Base-by-base conservation (phyloP, 306 rosid genomes). In the Cyamopsis tetragonoloba region DNA sequence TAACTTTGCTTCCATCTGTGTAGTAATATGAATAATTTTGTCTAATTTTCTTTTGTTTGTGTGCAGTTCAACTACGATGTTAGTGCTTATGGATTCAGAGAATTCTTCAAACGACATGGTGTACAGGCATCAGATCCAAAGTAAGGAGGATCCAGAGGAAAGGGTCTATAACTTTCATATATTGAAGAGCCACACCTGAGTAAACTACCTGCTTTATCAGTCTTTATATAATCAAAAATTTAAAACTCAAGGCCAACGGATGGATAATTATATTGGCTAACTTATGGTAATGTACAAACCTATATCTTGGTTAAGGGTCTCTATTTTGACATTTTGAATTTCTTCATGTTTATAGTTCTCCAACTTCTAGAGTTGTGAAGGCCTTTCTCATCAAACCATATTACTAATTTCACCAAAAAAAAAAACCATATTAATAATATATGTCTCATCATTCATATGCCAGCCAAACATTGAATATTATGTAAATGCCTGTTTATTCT, bases 21-120 rank as follows among this genome's bases (percentile, higher is more conserved):
- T 14, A 32, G 31, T 14, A 10, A 14, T 56, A 26, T 27, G 12
- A 56, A n/a, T n/a, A 13, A 15, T 28, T 31, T 56, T 46, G 7
- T 55, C 35, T 19, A 18, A 28, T 66, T 68, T 71, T 48, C 58
- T 70, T 28, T 1, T 66, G 10, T 72, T 50, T 80, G 42, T 58
- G 65, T 86, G 66, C 90, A 93, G 97, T 93, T 81, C 82, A 77
- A 75, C 66, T 76, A 86, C 57, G 97, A 90, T 26, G 72, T 80
- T 41, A 93, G 97, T 76, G 66, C 83, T 28, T 90, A 93, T 10
- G 97, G 99, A 75, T 93, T 93, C 78, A 83, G 99, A 77, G 96
- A 93, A 78, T 86, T 84, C 81, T 88, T 93, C 83, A 90, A 87
- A 92, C 90, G 90, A 47, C 73, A 86, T 12, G 87, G 89, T 31